These are phyloP conservation scores for Mycosarcoma maydis DNA, from an alignment of 1,284 basidiomycete species.

Conservation along the genomic window DNA sequence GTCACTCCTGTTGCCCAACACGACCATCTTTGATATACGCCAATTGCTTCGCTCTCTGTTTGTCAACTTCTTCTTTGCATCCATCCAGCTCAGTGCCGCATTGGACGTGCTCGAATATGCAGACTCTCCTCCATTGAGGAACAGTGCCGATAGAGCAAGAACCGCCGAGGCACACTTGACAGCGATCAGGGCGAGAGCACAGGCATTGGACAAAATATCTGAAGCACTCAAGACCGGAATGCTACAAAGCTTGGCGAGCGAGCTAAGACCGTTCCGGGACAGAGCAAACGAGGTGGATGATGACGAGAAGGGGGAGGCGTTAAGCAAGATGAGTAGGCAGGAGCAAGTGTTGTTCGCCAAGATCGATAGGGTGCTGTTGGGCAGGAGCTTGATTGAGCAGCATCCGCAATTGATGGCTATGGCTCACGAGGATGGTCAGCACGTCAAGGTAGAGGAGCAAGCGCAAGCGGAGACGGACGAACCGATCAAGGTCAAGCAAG, in stretches of 20 bases:
- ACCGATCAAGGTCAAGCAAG: not conserved
- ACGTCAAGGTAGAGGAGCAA: constrained; percentile 1
- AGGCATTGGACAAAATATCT: not conserved
- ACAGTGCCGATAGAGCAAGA: not conserved
- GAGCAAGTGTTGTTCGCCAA: constrained; percentile 14
- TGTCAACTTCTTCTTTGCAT: constrained; percentile 76
- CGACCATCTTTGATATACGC: constrained; percentile 78
- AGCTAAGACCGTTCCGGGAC: constrained; percentile 18
- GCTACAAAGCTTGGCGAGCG: constrained; percentile 4
- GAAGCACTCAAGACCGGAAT: constrained; percentile 1
- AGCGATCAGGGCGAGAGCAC: constrained; percentile 7
- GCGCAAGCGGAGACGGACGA: not conserved
- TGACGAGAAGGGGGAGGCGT: not conserved
- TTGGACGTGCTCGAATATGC: constrained; percentile 40
- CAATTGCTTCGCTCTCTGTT: constrained; percentile 80
- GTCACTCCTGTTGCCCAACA: constrained; percentile 73
- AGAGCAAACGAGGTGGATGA: too few species aligned
- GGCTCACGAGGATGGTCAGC: not conserved
- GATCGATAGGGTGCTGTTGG: constrained; percentile 23
- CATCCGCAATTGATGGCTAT: constrained; percentile 6
- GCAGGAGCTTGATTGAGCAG: constrained; percentile 21
- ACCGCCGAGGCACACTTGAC: constrained; percentile 12
- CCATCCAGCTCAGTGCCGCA: constrained; percentile 75
- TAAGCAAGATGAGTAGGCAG: constrained; percentile 11
- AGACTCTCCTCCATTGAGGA: constrained; percentile 3